Evolutionary conservation across 1,284 basidiomycete genomes (phyloP).

Genomic region (Trichosporon sp.): DNA sequence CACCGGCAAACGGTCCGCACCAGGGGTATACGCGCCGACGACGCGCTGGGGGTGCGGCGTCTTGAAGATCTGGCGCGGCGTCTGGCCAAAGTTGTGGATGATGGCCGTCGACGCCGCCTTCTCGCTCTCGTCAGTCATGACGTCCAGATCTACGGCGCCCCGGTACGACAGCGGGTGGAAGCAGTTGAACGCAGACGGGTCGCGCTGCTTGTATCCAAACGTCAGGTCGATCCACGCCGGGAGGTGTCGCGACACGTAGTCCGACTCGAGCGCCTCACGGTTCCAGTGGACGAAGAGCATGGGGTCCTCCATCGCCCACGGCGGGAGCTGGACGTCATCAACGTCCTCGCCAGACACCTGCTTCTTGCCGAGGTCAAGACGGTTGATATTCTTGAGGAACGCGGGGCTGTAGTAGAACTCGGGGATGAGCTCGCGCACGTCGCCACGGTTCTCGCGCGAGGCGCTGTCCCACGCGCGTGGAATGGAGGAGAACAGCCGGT

Average conservation of each 20-base stretch:
- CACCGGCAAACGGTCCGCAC: slow-evolving; percentile 68
- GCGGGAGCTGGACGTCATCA: slow-evolving; percentile 84
- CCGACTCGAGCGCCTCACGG: slow-evolving; percentile 84
- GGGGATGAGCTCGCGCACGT: slow-evolving; percentile 91
- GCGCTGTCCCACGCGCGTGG: slow-evolving; percentile 81
- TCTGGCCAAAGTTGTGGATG: slow-evolving; percentile 94
- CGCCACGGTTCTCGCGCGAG: slow-evolving; percentile 80
- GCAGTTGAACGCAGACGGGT: slow-evolving; percentile 75
- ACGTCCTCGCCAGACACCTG: slow-evolving; percentile 80
- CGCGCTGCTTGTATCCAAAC: slow-evolving; percentile 77
- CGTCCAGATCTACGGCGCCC: slow-evolving; percentile 83
- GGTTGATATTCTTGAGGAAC: slow-evolving; percentile 61
- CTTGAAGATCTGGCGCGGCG: slow-evolving; percentile 85
- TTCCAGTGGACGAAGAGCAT: slow-evolving; percentile 81
- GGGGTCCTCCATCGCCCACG: slow-evolving; percentile 86
- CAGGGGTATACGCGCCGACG: slow-evolving; percentile 55
- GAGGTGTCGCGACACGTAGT: slow-evolving; percentile 81
- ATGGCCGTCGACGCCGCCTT: slow-evolving; percentile 90
- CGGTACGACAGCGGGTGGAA: slow-evolving; percentile 96
- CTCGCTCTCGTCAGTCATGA: slow-evolving; percentile 81
- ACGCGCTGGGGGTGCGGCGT: slow-evolving; percentile 75
- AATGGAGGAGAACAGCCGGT: slow-evolving; percentile 84
- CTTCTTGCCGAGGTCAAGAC: slow-evolving; percentile 80
- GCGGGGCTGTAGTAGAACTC: slow-evolving; percentile 73
- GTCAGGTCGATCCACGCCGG: slow-evolving; percentile 92